Evolutionary conservation across 108 stramenopile species (phyloP).

Genomic region (Skeletonema marinoi): DNA sequence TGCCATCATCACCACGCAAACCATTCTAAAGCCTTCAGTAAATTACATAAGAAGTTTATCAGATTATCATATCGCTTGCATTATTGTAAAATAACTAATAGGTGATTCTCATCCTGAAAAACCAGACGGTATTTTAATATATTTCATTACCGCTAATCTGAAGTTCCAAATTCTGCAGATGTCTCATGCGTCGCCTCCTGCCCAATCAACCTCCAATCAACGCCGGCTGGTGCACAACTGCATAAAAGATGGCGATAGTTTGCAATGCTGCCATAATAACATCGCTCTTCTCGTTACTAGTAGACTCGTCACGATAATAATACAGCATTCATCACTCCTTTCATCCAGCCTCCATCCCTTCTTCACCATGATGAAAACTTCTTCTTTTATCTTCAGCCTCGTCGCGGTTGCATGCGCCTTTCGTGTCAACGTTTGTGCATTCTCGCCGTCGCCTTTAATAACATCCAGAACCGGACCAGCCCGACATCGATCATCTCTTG

Average conservation of each 20-base stretch:
- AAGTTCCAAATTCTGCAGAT: neutral
- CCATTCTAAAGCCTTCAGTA: no score
- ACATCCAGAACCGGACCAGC: neutral
- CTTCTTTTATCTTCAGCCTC: neutral
- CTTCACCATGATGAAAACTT: neutral
- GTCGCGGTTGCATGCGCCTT: neutral
- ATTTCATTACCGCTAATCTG: neutral
- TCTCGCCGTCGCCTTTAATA: neutral
- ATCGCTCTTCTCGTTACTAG: neutral
- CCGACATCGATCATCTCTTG: constrained; percentile 9
- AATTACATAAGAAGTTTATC: no score
- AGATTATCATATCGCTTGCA: no score
- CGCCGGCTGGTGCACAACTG: no score
- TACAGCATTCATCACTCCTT: neutral
- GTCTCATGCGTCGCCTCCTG: neutral
- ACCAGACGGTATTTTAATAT: no score
- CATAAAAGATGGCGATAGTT: no score
- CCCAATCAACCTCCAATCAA: neutral
- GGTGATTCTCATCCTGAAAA: no score
- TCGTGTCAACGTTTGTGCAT: neutral
- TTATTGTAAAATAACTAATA: no score
- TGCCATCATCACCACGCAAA: no score
- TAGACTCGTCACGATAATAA: neutral
- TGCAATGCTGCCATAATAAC: neutral
- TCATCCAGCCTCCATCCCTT: neutral